Percentiles rank a stretch among this genome's conserved stretches.
Evolutionary conservation across 2,329 filamentous ascomycete genomes (phyloP).

Genomic region (Knoxdaviesia capensis): DNA sequence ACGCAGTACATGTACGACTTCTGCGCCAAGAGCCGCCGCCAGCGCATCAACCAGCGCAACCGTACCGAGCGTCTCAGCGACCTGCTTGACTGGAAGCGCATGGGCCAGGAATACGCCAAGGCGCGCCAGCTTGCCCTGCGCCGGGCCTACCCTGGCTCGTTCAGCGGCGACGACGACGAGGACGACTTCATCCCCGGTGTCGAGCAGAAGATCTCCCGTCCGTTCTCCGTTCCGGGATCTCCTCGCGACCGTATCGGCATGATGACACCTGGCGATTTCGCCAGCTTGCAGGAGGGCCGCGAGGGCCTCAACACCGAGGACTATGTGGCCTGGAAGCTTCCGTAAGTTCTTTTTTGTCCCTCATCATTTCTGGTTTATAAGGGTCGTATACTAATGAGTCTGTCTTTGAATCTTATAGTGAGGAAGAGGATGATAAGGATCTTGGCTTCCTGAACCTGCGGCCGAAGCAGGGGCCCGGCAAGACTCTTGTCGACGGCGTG

Average conservation of each 20-base stretch:
- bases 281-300: constrained; percentile 79
- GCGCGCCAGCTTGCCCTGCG: constrained; percentile 80
- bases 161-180: constrained; percentile 60
- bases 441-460: constrained; percentile 39
- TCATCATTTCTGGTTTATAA: background rate
- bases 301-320: constrained; percentile 92
- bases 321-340: constrained; percentile 94
- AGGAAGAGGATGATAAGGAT: constrained; percentile 79
- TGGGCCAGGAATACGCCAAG: constrained; percentile 99
- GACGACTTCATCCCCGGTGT: constrained; percentile 82
- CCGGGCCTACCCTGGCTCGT: constrained; percentile 78
- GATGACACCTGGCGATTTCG: constrained; percentile 99
- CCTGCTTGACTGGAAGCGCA: constrained; percentile 94
- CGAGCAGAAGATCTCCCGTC: constrained; percentile 87
- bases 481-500: constrained; percentile 16
- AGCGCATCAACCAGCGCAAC: constrained; percentile 97
- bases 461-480: constrained; percentile 23
- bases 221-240: constrained; percentile 83
- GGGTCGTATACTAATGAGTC: constrained; percentile 7
- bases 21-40: constrained; percentile 75
- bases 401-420: constrained; percentile 26
- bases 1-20: constrained; percentile 77
- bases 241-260: constrained; percentile 80
- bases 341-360: constrained; percentile 42
- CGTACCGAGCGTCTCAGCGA: constrained; percentile 89